A percentile compares a stretch with the other conserved stretches of the same genome.
Conservation (phyloP, 2,329 filamentous ascomycete species). For the Penicillium sp. region DNA sequence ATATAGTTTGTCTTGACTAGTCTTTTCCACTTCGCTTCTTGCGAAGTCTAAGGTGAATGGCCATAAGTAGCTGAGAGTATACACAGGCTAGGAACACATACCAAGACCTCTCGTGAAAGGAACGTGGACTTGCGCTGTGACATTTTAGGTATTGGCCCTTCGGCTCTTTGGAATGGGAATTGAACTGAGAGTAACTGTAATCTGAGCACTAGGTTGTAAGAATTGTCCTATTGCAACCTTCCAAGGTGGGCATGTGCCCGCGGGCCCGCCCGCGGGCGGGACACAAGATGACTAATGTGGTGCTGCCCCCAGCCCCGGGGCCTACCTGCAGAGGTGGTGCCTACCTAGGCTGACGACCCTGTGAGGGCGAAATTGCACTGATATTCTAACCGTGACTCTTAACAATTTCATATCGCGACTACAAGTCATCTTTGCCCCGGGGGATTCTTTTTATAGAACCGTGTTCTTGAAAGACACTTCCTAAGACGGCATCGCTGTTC, state of each 20-base stretch:
- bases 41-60: constrained; percentile 21
- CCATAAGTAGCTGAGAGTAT: background rate
- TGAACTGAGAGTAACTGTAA: background rate
- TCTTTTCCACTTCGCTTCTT: constrained; percentile 36
- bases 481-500: background rate
- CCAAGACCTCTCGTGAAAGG: constrained; percentile 26
- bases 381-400: background rate
- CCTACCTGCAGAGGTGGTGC: too few relatives aligned
- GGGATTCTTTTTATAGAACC: background rate
- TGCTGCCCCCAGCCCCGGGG: background rate
- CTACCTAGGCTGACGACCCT: background rate
- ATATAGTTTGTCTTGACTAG: constrained; percentile 35
- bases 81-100: constrained; percentile 11
- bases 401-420: background rate
- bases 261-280: background rate
- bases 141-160: background rate
- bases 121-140: constrained; percentile 19
- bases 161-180: background rate
- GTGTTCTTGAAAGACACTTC: background rate
- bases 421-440: background rate
- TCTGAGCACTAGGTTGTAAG: background rate
- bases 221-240: background rate
- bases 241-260: background rate
- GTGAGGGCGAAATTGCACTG: background rate
- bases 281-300: background rate